Base-by-base conservation (phyloP, 2,329 filamentous ascomycete species). In the Capronia americana region DNA sequence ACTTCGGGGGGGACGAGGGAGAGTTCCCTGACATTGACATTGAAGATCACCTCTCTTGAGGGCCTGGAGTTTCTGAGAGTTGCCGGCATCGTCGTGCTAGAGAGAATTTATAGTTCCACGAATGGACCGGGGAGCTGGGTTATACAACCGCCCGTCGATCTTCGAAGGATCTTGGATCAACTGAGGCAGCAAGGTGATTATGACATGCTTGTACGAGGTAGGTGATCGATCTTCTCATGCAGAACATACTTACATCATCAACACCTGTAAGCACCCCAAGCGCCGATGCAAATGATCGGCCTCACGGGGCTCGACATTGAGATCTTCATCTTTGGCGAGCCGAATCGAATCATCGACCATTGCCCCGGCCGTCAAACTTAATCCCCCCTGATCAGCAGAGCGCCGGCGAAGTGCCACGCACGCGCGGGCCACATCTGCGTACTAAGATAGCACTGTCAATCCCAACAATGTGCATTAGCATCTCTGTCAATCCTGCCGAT, bases 341-440 rank as follows among this genome's bases (percentile, higher is more conserved):
- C 17, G 44, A 7, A n/a, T 10, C 3, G 7, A 8, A 48, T 17
- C 8, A 20, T 23, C 23, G 44, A 48, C 17, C 32, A 20, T 6
- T 0, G 6, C 50, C 50, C n/a, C 17, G 28, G 11, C n/a, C 2
- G n/a, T 20, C 12, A 55, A 55, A 30, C 28, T 34, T 30, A 55
- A 55, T 30, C 34, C 28, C 28, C 53, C 53, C 53, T 55, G 63
- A 65, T 65, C 63, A 53, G 57, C 63, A 54, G 23, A 28, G 17
- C 28, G 53, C 53, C 53, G 26, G 28, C 26, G 53, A 34, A 55
- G 28, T 54, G 53, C 24, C 24, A 55, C 51, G 53, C 53, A 32
- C 12, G 10, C 12, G 53, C 28, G 28, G 26, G 28, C 53, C 53
- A 32, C 26, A 6, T 24, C 50, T 12, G 11, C 50, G 57, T 17